Evolutionary conservation across 768 basidiomycete genomes (phyloP).

Genomic region (Russula olivacea): DNA sequence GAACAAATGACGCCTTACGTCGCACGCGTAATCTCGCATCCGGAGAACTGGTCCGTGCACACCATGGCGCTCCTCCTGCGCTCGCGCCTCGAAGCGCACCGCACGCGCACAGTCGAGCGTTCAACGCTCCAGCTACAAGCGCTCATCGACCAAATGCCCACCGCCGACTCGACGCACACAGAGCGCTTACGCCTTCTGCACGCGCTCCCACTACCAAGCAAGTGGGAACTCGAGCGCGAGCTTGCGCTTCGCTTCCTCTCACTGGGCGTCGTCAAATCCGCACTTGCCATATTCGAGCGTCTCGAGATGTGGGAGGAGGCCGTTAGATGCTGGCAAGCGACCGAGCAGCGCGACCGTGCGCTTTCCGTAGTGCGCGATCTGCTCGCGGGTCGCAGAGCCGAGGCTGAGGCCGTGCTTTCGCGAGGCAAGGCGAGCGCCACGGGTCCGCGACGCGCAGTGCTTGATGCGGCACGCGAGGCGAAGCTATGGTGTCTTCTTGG

Average conservation of each 20-base stretch:
- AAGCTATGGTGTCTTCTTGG: conserved; percentile 95
- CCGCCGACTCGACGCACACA: conserved; percentile 61
- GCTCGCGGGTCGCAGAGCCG: conserved; percentile 76
- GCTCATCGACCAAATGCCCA: conserved; percentile 94
- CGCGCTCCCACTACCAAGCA: conserved; percentile 74
- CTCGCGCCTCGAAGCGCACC: conserved; percentile 79
- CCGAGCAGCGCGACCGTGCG: conserved; percentile 76
- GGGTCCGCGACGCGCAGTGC: conserved; percentile 38
- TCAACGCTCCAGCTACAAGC: conserved; percentile 91
- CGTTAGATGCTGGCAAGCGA: conserved; percentile 75
- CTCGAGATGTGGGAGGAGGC: conserved; percentile 99
- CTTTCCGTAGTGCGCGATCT: conserved; percentile 79
- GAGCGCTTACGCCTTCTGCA: conserved; percentile 82
- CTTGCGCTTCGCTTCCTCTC: conserved; percentile 77
- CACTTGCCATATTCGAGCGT: conserved; percentile 88
- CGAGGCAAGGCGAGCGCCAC: conserved; percentile 45
- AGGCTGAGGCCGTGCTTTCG: conserved; percentile 65
- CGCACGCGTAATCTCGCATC: conserved; percentile 80
- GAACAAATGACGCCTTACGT: conserved; percentile 95
- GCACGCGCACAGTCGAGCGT: conserved; percentile 91
- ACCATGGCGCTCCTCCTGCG: conserved; percentile 94
- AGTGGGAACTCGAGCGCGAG: conserved; percentile 92
- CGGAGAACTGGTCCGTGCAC: conserved; percentile 92
- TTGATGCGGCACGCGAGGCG: conserved; percentile 70
- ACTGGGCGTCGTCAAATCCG: conserved; percentile 83